Base-by-base conservation (phyloP, 2,329 filamentous ascomycete genomes). In the Dryadomyces quercivorus region DNA sequence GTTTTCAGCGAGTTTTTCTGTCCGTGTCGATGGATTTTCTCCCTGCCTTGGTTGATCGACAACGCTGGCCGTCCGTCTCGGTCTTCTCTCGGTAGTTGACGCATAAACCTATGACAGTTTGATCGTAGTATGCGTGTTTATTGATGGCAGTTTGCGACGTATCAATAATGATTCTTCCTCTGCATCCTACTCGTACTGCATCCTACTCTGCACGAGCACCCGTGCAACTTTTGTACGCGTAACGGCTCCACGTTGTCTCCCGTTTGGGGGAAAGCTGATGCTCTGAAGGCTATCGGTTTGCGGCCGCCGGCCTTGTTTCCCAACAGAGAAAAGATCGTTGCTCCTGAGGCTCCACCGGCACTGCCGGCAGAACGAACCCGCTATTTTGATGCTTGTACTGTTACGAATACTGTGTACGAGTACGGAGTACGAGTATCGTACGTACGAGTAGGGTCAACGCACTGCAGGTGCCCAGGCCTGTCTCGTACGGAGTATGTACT, bases 241-340 rank as follows among this genome's bases (percentile, higher is more conserved):
- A 21, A 46, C 44, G 44, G 21, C 44, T 46, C 44, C 44, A 46
- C 44, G 44, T 46, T 26, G 21, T n/a, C 16, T 34, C 22, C 45
- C 45, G 45, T 5, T 31, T 49, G 16, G 38, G 47, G 26, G 16
- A 49, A 31, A 8, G 26, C 26, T 31, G 26, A 31, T 42, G 16
- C 38, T 42, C 38, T 15, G 42, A 9, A n/a, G 42, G 22, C 22
- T 18, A 15, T n/a, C 13, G 22, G 22, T 34, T 31, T 22, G 45
- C 20, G 34, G 10, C 36, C 36, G 36, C 10, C 48, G 48, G 48
- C 31, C 48, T 50, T 50, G 48, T 50, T 51, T 51, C 50, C 50
- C 21, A 43, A 43, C 20, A 18, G 36, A 51, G 50, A 18, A 44
- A 26, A 18, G 50, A 44, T 44, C 50, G 21, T 5, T 38, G 31